A percentile compares a stretch with the other conserved stretches of the same genome.
phyloP scores from a whole-genome alignment of 345 rosid species.

The Gossypium anomalum region DNA sequence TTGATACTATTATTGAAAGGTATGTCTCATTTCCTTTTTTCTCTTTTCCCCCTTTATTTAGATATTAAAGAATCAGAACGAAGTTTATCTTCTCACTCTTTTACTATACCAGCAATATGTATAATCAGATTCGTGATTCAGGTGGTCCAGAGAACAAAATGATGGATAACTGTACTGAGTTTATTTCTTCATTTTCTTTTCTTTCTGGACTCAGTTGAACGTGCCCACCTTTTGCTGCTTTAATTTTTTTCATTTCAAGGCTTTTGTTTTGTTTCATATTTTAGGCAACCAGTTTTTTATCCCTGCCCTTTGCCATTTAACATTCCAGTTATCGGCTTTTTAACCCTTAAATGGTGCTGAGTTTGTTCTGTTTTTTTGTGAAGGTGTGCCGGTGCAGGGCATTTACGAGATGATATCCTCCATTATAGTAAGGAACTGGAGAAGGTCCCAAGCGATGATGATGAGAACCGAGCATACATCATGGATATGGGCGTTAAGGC shows the following conservation, averaged over 20 bases:
- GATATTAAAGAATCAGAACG: neutral
- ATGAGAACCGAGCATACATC: slow-evolving; percentile 60
- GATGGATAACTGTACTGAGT: neutral
- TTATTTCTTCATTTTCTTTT: neutral
- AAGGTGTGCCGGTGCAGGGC: slow-evolving; percentile 96
- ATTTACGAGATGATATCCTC: slow-evolving; percentile 75
- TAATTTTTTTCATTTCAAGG: neutral
- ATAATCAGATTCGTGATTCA: neutral
- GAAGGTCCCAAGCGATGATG: slow-evolving; percentile 41
- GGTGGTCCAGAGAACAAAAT: neutral
- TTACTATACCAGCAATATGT: neutral
- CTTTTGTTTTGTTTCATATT: slow-evolving; percentile 3
- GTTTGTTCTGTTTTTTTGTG: slow-evolving; percentile 10
- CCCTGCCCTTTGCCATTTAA: neutral
- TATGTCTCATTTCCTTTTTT: slow-evolving; percentile 16
- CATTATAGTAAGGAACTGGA: slow-evolving; percentile 60
- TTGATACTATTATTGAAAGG: slow-evolving; percentile 69
- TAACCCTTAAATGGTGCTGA: slow-evolving; percentile 15
- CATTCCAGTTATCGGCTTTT: neutral
- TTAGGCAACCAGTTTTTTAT: neutral
- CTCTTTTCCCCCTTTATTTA: neutral
- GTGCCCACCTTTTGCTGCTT: neutral
- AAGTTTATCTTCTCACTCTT: neutral
- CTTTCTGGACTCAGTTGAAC: neutral
- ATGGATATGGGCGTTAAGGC: slow-evolving; percentile 91